Conservation (phyloP, 495 filamentous ascomycete genomes). For the Neurospora tetrasperma region DNA sequence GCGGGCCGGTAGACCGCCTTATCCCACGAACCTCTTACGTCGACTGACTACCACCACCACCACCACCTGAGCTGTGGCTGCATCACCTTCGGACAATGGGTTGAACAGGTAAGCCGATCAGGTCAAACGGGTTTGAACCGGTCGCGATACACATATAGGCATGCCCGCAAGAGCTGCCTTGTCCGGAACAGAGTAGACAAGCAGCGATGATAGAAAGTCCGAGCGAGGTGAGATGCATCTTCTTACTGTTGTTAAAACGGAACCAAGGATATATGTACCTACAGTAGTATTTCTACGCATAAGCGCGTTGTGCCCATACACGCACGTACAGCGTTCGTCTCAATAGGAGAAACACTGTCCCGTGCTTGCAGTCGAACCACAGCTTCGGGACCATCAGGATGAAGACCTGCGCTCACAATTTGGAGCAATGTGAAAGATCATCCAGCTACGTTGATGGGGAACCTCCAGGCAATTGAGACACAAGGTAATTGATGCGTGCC, state of each 20-base stretch:
- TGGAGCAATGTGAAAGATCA: background rate
- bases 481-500: background rate
- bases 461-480: background rate
- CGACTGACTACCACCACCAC: background rate
- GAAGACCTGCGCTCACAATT: background rate
- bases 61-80: background rate
- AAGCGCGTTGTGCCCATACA: background rate
- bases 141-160: background rate
- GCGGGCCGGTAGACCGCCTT: constrained; percentile 21
- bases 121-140: background rate
- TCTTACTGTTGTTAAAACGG: background rate
- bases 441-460: background rate
- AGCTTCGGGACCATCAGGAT: background rate
- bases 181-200: background rate
- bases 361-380: background rate
- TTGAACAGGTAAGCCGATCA: background rate
- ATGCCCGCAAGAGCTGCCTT: background rate
- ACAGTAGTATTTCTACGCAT: background rate
- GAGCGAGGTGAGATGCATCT: background rate
- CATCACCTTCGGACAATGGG: background rate
- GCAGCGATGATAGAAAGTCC: background rate
- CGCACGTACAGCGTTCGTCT: background rate
- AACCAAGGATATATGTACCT: background rate
- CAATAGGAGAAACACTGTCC: background rate
- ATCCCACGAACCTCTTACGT: background rate